Evolutionary conservation across 768 basidiomycete genomes (phyloP), one percentile per base, ranked within the genome.

Genomic region (Mycena albidolilacea): DNA sequence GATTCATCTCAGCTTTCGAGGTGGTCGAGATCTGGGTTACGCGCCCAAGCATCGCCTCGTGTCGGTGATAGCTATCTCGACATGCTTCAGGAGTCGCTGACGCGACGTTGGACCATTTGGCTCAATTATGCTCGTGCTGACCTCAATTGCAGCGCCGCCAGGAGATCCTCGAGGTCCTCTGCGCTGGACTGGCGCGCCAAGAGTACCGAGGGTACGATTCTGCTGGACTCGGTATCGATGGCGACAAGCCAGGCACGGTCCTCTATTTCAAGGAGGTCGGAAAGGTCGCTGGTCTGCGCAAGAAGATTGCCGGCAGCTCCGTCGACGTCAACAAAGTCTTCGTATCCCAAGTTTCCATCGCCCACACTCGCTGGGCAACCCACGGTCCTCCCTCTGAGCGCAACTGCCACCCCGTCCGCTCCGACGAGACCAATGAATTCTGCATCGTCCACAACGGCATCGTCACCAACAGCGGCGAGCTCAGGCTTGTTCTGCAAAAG

Each of bases 131-230:
- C 17, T 37, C 23, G 39, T 55, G 62, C 78, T 77, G 21, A 73
- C 61, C 5, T 63, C 14, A 76, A 68, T 64, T 54, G 77, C 81
- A 97, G 95, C 90, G 92, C 81, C 95, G 97, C 77, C 92, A 94
- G 82, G 93, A 95, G 78, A 88, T 99, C 75, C 91, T 97, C 74
- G 97, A 99, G 78, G 91, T 97, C 73, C 90, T 99, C 63, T 90
- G 91, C 79, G 93, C 92, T 69, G 98, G 97, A 74, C 93, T 99
- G 71, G 92, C 95, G 66, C 92, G 98, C 71, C 92, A 98, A 77
- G 98, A 99, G 82, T 99, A 99, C 84, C 94, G 98, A 80, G 98
- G 98, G 50, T 99, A 99, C 81, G 98, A 99, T 82, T 96, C 95
- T 76, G 98, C 97, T 23, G 95, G 95, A 77, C 84, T 96, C 55